phyloP scores from a whole-genome alignment of 1,284 basidiomycete species.

The Psilocybe mexicana region DNA sequence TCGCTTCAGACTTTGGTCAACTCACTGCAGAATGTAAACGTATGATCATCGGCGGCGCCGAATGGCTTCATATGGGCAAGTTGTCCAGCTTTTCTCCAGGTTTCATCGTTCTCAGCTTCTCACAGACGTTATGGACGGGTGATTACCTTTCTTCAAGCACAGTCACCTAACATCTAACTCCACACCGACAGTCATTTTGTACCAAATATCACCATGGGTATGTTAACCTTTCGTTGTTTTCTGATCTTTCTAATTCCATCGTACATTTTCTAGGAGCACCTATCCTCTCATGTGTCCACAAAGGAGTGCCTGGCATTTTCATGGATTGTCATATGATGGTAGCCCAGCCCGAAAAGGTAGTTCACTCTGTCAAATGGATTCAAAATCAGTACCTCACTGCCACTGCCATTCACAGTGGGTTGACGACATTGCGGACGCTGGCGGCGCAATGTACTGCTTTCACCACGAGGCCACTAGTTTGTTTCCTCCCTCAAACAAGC shows the following conservation, averaged over 20 bases:
- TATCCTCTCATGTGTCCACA: conserved; percentile 84
- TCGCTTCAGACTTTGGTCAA: conserved; percentile 94
- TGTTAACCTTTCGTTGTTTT: conserved; percentile 20
- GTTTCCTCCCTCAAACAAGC: conserved; percentile 29
- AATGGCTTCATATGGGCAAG: conserved; percentile 97
- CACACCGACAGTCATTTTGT: conserved; percentile 82
- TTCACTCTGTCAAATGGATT: background rate
- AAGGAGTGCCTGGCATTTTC: conserved; percentile 91
- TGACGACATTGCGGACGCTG: conserved; percentile 92
- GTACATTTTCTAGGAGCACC: conserved; percentile 69
- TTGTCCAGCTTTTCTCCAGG: conserved; percentile 11
- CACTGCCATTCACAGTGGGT: conserved; percentile 75
- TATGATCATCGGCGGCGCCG: conserved; percentile 89
- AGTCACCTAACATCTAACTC: conserved; percentile 20
- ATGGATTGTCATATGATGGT: conserved; percentile 99
- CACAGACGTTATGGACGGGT: conserved; percentile 96
- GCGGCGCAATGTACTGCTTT: conserved; percentile 95
- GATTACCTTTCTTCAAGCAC: conserved; percentile 22
- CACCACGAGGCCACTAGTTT: conserved; percentile 94
- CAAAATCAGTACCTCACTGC: background rate
- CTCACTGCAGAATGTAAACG: conserved; percentile 89
- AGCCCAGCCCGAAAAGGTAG: conserved; percentile 86
- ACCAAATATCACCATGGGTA: conserved; percentile 96
- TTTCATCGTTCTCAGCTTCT: conserved; percentile 58
- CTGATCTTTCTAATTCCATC: conserved; percentile 11